Percentiles rank a stretch among this genome's conserved stretches.
Evolutionary conservation across 2,329 filamentous ascomycete species (phyloP).

Genomic region (Hymenoscyphus salicellus): DNA sequence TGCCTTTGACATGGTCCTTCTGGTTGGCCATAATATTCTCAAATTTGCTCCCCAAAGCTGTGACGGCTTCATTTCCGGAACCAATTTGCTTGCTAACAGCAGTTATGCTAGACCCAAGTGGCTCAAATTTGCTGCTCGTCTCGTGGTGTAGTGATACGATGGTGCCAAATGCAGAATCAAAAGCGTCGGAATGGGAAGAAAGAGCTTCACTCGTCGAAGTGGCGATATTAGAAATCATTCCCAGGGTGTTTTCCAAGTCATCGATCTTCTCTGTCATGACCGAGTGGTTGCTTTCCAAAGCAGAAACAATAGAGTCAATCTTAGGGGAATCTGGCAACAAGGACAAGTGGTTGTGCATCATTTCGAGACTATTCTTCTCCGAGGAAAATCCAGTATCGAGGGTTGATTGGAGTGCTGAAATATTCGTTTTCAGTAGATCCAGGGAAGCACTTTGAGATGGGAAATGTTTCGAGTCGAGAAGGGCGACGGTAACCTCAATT

Average conservation of each 20-base stretch:
- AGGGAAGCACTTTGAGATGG: slow-evolving; percentile 6
- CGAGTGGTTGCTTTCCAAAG: slow-evolving; percentile 8
- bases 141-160: background rate
- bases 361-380: slow-evolving; percentile 13
- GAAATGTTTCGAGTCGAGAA: slow-evolving; percentile 10
- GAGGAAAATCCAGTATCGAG: slow-evolving; percentile 14
- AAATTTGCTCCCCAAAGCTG: background rate
- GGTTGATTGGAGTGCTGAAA: slow-evolving; percentile 13
- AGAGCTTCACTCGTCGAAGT: background rate
- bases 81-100: background rate
- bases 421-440: slow-evolving; percentile 6
- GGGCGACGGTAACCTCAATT: background rate
- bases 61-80: background rate
- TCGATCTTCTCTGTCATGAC: background rate
- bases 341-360: slow-evolving; percentile 11
- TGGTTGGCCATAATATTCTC: background rate
- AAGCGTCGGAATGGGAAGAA: slow-evolving; percentile 1
- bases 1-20: background rate
- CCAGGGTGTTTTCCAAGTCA: slow-evolving; percentile 1
- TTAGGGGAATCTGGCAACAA: slow-evolving; percentile 12
- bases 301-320: slow-evolving; percentile 11
- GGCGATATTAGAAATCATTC: background rate
- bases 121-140: background rate
- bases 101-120: background rate
- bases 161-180: background rate